Evolutionary conservation across 768 basidiomycete genomes (phyloP).

Genomic region (Tulasnella calospora): DNA sequence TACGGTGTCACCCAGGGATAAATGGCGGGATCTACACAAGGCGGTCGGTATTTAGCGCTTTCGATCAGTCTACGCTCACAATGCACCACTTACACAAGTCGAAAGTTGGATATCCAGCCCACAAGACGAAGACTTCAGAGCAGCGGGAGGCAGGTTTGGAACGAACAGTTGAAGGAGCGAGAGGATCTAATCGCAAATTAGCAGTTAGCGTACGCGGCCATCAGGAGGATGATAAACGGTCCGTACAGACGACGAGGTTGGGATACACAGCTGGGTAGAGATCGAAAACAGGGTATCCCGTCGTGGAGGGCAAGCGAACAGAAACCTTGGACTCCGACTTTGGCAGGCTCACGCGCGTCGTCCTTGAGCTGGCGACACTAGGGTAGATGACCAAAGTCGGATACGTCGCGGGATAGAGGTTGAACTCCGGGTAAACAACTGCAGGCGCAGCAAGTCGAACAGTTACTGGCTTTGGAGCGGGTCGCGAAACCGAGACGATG

Average conservation of each 20-base stretch:
- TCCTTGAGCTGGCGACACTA: not conserved
- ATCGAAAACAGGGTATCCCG: conserved; percentile 21
- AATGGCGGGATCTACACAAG: conserved; percentile 16
- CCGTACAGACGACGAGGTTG: conserved; percentile 24
- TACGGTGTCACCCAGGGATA: conserved; percentile 22
- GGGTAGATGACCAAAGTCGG: conserved; percentile 26
- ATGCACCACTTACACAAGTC: not conserved
- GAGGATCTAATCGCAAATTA: conserved; percentile 11
- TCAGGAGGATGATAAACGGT: not conserved
- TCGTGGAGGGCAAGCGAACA: not conserved
- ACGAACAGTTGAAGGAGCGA: not conserved
- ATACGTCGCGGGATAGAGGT: conserved; percentile 24
- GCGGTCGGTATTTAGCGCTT: not conserved
- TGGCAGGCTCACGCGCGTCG: not conserved
- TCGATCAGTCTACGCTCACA: not conserved
- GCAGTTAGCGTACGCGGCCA: not conserved
- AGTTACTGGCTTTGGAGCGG: not conserved
- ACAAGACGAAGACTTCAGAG: not conserved
- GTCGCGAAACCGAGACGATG: not conserved
- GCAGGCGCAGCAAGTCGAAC: conserved; percentile 5
- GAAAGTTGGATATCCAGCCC: conserved; percentile 18
- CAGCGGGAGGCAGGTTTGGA: not conserved
- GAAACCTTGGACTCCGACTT: not conserved
- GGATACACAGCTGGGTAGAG: conserved; percentile 26
- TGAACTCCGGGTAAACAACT: conserved; percentile 23